Conservation (phyloP, 805 yeast genomes). For the Teunomyces funiuensis region DNA sequence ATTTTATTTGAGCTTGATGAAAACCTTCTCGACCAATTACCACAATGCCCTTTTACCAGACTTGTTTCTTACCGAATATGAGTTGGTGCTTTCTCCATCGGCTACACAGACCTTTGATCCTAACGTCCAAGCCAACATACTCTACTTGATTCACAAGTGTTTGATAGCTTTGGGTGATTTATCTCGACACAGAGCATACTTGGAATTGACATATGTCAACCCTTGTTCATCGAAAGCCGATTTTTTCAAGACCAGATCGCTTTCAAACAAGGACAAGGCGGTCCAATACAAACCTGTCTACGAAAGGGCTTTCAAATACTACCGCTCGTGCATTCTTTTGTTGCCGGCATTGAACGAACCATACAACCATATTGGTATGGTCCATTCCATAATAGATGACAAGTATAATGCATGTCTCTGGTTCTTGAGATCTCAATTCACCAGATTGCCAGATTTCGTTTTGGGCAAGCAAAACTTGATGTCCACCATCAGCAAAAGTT, state of each 20-base stretch:
- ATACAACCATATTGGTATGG: slow-evolving; percentile 57
- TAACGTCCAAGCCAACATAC: slow-evolving; percentile 28
- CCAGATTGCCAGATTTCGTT: slow-evolving; percentile 47
- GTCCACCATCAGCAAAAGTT: slow-evolving; percentile 34
- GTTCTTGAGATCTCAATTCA: slow-evolving; percentile 54
- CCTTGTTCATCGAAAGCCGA: slow-evolving; percentile 29
- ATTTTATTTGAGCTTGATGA: slow-evolving; percentile 48
- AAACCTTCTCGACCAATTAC: slow-evolving; percentile 37
- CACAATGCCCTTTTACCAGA: slow-evolving; percentile 35
- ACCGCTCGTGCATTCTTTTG: slow-evolving; percentile 53
- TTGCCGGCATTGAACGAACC: slow-evolving; percentile 72
- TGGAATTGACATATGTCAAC: slow-evolving; percentile 46
- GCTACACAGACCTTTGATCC: slow-evolving; percentile 13
- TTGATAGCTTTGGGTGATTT: slow-evolving; percentile 57
- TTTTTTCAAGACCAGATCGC: slow-evolving; percentile 32
- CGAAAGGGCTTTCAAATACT: slow-evolving; percentile 30
- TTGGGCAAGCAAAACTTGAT: slow-evolving; percentile 50
- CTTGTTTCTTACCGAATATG: slow-evolving; percentile 28
- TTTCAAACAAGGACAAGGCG: slow-evolving; percentile 32
- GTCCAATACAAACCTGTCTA: slow-evolving; percentile 33
- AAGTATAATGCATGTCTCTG: slow-evolving; percentile 50
- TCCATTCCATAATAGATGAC: slow-evolving; percentile 41
- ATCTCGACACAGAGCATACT: slow-evolving; percentile 53
- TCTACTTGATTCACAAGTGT: slow-evolving; percentile 49
- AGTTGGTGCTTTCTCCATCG: slow-evolving; percentile 19